Evolutionary conservation across 805 yeast species (phyloP).

Genomic region (Metschnikowia vanudenii): DNA sequence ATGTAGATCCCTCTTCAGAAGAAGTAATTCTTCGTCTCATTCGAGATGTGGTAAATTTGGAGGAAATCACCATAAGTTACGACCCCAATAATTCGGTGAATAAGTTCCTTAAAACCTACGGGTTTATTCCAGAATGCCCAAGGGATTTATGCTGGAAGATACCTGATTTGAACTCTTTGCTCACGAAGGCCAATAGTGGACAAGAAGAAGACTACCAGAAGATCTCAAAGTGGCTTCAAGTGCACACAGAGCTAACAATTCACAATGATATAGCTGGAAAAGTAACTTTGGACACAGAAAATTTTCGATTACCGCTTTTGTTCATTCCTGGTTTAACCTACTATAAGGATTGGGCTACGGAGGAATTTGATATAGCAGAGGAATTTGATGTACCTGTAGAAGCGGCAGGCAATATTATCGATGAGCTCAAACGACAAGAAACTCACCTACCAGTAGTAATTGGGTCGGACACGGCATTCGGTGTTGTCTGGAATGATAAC

Average conservation of each 20-base stretch:
- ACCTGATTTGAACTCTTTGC: conserved; percentile 3
- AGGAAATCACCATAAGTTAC: conserved; percentile 19
- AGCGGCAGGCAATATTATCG: conserved; percentile 4
- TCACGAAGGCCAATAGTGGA: conserved; percentile 1
- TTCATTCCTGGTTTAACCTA: conserved; percentile 18
- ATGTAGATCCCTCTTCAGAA: conserved; percentile 45
- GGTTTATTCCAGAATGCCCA: conserved; percentile 14
- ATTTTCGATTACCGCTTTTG: conserved; percentile 15
- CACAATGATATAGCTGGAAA: background rate
- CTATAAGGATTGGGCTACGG: conserved; percentile 13
- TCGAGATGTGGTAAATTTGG: conserved; percentile 4
- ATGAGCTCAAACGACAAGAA: conserved; percentile 11
- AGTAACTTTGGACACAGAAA: conserved; percentile 6
- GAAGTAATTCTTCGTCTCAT: conserved; percentile 42
- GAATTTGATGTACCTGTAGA: conserved; percentile 4
- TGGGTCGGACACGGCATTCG: conserved; percentile 17
- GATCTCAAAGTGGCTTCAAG: conserved; percentile 20
- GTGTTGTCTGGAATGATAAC: conserved; percentile 15
- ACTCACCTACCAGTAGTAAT: background rate
- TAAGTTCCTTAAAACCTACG: conserved; percentile 16
- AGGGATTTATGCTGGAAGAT: conserved; percentile 10
- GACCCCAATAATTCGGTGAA: conserved; percentile 11
- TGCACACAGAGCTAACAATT: conserved; percentile 12
- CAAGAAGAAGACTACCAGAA: conserved; percentile 4
- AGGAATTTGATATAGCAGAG: conserved; percentile 10